Evolutionary conservation across 768 basidiomycete species (phyloP), one percentile per base, ranked within the genome.

Genomic region (Pleurotus tuber-regium): DNA sequence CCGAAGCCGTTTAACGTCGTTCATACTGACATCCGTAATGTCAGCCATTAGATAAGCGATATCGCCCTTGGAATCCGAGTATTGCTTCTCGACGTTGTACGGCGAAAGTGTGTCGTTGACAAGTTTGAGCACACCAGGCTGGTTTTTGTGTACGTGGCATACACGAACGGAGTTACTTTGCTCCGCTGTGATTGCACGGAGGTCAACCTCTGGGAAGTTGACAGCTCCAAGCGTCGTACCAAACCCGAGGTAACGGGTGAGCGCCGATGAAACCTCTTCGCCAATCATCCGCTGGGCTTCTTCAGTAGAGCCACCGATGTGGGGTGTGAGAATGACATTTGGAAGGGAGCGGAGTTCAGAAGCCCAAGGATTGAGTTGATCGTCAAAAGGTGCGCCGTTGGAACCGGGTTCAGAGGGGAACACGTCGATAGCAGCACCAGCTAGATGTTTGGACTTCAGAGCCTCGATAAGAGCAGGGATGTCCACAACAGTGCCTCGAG

Each of bases 21-120:
- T 73, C 54, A 82, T 79, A 63, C 89, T 90, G 58, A 98, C 94
- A 57, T 92, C 82, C 18, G 90, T 86, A 57, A 99, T 98, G 67
- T 99, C 97, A 10, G 95, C 95, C 84, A 99, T 88, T 56, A 99
- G 80, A 69, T 98, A 98, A 21, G 95, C 93, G 43, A 92, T 71
- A 47, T 92, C 91, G 54, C 89, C 89, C 72, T 92, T 92, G 40
- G 92, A 93, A 65, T 99, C 97, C n/a, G 96, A 94, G 70, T 87
- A 98, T 71, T 98, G 97, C 75, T 98, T 98, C 72, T 96, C 94
- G 66, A 99, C 95, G 70, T 99, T 98, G 79, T 95, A 93, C 31
- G 92, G 87, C 43, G 89, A 89, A 35, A 99, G 74, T 25, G 89
- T 87, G 59, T 95, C 89, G 79, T 99, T 99, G 77, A 99, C 90